Evolutionary conservation across 2,329 filamentous ascomycete genomes (phyloP).

Genomic region (Daldinia eschscholtzii): DNA sequence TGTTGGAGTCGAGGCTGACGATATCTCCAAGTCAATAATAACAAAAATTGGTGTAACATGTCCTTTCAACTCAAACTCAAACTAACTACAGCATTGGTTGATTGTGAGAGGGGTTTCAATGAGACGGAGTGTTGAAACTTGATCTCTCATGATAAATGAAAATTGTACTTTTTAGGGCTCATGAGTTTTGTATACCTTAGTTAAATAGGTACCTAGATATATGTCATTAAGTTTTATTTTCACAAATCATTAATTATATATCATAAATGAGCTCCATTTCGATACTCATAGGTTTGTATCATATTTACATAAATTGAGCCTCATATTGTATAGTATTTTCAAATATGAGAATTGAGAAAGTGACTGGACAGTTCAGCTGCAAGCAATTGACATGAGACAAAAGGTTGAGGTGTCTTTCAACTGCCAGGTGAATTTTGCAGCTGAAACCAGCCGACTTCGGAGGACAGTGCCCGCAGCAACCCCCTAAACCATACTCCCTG

Average conservation of each 20-base stretch:
- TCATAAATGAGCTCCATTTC: not conserved
- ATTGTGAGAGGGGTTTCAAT: not conserved
- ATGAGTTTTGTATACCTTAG: not conserved
- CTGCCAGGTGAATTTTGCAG: constrained; percentile 18
- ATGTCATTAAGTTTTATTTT: not conserved
- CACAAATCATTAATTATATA: not conserved
- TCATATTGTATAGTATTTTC: not conserved
- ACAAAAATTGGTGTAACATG: not conserved
- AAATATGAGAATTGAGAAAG: not conserved
- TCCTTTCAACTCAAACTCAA: not conserved
- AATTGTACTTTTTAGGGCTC: not conserved
- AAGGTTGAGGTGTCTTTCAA: not conserved
- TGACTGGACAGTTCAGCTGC: constrained; percentile 2
- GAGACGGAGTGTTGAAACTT: not conserved
- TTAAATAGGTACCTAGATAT: not conserved
- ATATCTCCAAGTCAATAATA: not conserved
- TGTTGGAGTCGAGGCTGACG: not conserved
- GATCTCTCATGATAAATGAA: not conserved
- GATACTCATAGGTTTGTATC: not conserved
- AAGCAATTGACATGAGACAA: not conserved
- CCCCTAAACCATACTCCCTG: not conserved
- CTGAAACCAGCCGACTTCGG: constrained; percentile 37
- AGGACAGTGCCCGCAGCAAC: constrained; percentile 4
- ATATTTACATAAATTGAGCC: not conserved
- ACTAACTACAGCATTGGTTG: not conserved